Evolutionary conservation across 2,329 filamentous ascomycete species (phyloP).

Genomic region (Byssothecium circinans): DNA sequence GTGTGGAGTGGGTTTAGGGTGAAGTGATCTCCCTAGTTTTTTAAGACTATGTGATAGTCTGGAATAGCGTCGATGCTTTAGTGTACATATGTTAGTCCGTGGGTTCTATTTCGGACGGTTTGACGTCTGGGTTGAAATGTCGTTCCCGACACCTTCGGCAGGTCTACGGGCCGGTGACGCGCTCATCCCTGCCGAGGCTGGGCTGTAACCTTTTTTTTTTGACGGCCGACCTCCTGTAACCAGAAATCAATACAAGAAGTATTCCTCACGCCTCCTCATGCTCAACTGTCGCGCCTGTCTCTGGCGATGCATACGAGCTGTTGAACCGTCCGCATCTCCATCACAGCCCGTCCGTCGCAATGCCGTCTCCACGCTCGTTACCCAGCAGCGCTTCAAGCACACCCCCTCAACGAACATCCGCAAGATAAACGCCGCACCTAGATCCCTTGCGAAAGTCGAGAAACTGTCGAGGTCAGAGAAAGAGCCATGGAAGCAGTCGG

Average conservation of each 20-base stretch:
- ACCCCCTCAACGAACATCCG: constrained; percentile 7
- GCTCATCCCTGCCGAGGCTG: constrained; percentile 13
- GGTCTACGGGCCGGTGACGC: constrained; percentile 13
- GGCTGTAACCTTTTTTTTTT: constrained; percentile 20
- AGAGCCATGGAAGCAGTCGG: constrained; percentile 33
- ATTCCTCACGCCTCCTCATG: constrained; percentile 36
- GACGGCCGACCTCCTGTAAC: constrained; percentile 3
- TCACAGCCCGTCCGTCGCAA: constrained; percentile 24
- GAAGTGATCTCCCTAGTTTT: constrained; percentile 22
- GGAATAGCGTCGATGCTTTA: background rate
- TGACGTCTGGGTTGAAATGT: constrained; percentile 3
- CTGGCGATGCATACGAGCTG: constrained; percentile 47
- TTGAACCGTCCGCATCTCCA: constrained; percentile 34
- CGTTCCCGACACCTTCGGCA: constrained; percentile 6
- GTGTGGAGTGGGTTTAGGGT: constrained; percentile 26
- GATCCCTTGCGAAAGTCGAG: constrained; percentile 11
- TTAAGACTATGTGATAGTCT: constrained; percentile 15
- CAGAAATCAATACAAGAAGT: constrained; percentile 7
- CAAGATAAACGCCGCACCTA: constrained; percentile 8
- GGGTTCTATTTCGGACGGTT: constrained; percentile 6
- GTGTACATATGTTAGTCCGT: background rate
- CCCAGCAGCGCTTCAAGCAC: constrained; percentile 22
- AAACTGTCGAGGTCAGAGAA: constrained; percentile 10
- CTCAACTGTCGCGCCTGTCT: constrained; percentile 50
- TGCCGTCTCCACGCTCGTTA: constrained; percentile 18